These are phyloP conservation scores for Syncephalastrum contaminatum DNA, from an alignment of 371 early-diverging fungal genomes.

Conservation along the genomic window DNA sequence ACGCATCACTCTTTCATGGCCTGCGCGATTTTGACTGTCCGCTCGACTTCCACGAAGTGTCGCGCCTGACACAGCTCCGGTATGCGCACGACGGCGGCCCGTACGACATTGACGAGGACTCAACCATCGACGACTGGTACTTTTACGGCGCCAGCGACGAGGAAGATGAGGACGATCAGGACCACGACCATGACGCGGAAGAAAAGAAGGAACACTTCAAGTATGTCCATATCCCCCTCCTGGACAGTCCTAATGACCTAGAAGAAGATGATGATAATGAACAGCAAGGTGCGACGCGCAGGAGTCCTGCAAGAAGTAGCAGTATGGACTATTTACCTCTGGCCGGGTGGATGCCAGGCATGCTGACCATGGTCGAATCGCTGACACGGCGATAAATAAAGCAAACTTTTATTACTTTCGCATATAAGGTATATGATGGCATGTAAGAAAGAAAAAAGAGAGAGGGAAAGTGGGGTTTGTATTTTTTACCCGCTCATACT, in stretches of 20 bases:
- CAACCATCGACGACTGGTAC: conserved; percentile 12
- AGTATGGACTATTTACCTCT: too few species aligned
- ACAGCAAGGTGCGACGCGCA: too few species aligned
- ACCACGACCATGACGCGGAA: conserved; percentile 12
- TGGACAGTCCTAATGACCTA: too few species aligned
- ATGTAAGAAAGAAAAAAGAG: not conserved
- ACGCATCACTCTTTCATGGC: conserved; percentile 27
- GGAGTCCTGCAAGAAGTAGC: too few species aligned
- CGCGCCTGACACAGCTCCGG: conserved; percentile 32
- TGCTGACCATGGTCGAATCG: too few species aligned
- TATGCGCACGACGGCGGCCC: conserved; percentile 22
- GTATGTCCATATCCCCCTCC: too few species aligned
- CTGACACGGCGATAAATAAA: too few species aligned
- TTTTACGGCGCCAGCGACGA: conserved; percentile 16
- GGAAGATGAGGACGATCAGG: conserved; percentile 18
- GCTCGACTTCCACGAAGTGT: conserved; percentile 38
- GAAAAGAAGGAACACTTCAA: too few species aligned
- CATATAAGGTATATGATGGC: conserved; percentile 6
- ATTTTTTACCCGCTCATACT: too few species aligned
- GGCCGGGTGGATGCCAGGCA: too few species aligned
- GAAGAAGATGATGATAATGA: too few species aligned
- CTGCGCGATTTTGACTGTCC: conserved; percentile 30
- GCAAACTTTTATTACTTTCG: not conserved
- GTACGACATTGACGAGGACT: not conserved
- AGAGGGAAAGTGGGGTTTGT: too few species aligned